Percentiles rank a stretch among this genome's conserved stretches.
Conservation (phyloP, 768 basidiomycete genomes). For the Kwoniella europaea region DNA sequence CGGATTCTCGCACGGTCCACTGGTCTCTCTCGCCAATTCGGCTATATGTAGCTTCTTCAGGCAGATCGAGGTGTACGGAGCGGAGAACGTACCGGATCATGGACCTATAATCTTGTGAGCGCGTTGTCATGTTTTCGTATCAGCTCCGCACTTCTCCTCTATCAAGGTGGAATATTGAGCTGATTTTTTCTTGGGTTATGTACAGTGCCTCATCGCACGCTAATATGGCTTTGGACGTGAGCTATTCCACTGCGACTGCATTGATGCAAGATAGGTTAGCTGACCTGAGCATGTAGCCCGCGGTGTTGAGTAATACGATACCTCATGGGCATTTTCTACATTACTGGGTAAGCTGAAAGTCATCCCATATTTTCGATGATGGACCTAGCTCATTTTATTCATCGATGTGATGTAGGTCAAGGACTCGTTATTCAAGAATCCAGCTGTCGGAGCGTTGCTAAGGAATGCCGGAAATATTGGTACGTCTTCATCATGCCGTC, state of each 20-base stretch:
- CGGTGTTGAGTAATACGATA: slow-evolving; percentile 71
- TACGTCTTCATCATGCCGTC: not conserved
- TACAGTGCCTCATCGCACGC: slow-evolving; percentile 81
- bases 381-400: slow-evolving; percentile 58
- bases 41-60: slow-evolving; percentile 86
- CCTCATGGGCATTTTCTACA: slow-evolving; percentile 81
- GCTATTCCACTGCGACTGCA: slow-evolving; percentile 37
- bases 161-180: not conserved
- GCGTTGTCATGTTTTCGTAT: not conserved
- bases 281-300: slow-evolving; percentile 41
- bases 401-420: slow-evolving; percentile 71
- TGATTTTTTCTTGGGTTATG: not conserved
- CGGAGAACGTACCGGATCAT: slow-evolving; percentile 81
- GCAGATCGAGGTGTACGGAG: slow-evolving; percentile 81
- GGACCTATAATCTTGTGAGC: slow-evolving; percentile 94
- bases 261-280: slow-evolving; percentile 11
- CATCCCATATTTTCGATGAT: not conserved
- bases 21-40: slow-evolving; percentile 73
- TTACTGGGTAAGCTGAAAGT: slow-evolving; percentile 58
- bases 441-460: slow-evolving; percentile 72
- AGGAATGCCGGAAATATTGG: slow-evolving; percentile 88
- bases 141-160: not conserved
- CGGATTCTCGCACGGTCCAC: slow-evolving; percentile 67
- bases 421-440: slow-evolving; percentile 83
- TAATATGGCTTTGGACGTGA: slow-evolving; percentile 87